A percentile compares a stretch with the other conserved stretches of the same genome.
Evolutionary conservation across 2,329 filamentous ascomycete genomes (phyloP).

Genomic region (Lecanoromycetidae sp.): DNA sequence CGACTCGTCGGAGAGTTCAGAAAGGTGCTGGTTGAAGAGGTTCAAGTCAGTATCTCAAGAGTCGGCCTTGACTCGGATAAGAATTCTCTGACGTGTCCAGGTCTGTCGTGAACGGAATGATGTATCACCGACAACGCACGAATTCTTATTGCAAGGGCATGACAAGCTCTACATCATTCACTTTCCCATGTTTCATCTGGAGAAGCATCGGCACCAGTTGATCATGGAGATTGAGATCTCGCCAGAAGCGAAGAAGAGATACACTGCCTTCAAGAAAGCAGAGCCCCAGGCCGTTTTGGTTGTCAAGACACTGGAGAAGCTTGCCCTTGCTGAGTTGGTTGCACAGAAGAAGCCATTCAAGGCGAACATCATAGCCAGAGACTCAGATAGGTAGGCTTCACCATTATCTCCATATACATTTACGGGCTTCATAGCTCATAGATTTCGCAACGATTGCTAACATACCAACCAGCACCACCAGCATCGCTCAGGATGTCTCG

Average conservation of each 20-base stretch:
- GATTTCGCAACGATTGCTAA: neutral
- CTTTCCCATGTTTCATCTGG: slow-evolving; percentile 18
- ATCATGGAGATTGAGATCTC: slow-evolving; percentile 15
- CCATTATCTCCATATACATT: neutral
- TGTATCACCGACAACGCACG: slow-evolving; percentile 9
- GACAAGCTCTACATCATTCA: slow-evolving; percentile 17
- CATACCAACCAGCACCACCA: neutral
- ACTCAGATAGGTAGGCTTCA: neutral
- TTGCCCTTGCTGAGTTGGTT: slow-evolving; percentile 12
- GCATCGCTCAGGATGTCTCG: slow-evolving; percentile 21
- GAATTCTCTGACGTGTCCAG: too few species aligned
- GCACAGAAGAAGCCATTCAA: slow-evolving; percentile 12
- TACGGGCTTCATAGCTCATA: neutral
- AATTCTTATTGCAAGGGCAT: slow-evolving; percentile 17
- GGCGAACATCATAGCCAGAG: slow-evolving; percentile 4
- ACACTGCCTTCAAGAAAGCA: slow-evolving; percentile 8
- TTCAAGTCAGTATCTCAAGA: slow-evolving; percentile 15
- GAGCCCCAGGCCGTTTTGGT: slow-evolving; percentile 5
- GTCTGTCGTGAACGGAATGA: slow-evolving; percentile 19
- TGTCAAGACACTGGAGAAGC: slow-evolving; percentile 8
- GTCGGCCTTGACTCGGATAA: too few species aligned
- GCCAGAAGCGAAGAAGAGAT: slow-evolving; percentile 7
- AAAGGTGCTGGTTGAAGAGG: slow-evolving; percentile 17
- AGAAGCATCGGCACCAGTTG: slow-evolving; percentile 18
- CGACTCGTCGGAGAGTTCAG: slow-evolving; percentile 14